These are phyloP conservation scores for Phytophthora hybrid DNA, from an alignment of 352 stramenopile genomes.

Conservation along the genomic window DNA sequence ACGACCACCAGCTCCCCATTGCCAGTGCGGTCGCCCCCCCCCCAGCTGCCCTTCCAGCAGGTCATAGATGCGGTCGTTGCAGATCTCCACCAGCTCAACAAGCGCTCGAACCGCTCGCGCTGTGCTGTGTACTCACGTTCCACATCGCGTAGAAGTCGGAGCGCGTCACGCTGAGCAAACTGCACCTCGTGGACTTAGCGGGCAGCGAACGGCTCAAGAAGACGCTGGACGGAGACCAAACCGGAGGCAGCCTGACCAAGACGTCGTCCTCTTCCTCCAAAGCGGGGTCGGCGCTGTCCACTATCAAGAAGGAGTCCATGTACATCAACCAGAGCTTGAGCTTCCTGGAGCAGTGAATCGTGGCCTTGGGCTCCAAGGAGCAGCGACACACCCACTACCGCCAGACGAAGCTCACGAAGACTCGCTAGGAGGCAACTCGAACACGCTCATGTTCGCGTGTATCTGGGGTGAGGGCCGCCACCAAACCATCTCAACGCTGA, in stretches of 20 bases:
- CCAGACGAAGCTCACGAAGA: slow-evolving; percentile 97
- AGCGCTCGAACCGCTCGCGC: slow-evolving; percentile 94
- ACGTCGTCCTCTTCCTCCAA: slow-evolving; percentile 12
- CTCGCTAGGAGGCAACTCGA: slow-evolving; percentile 95
- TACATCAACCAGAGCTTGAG: slow-evolving; percentile 98
- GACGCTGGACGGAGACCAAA: slow-evolving; percentile 75
- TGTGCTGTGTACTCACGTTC: slow-evolving; percentile 94
- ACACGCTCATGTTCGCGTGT: slow-evolving; percentile 96
- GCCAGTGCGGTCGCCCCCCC: too few species aligned
- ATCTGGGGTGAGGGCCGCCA: slow-evolving; percentile 94
- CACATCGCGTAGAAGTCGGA: slow-evolving; percentile 92
- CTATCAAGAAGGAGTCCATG: slow-evolving; percentile 97
- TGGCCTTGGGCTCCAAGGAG: background rate
- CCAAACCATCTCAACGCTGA: slow-evolving; percentile 93
- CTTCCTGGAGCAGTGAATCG: slow-evolving; percentile 94
- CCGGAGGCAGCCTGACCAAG: slow-evolving; percentile 26
- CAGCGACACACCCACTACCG: slow-evolving; percentile 65
- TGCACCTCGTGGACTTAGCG: slow-evolving; percentile 96
- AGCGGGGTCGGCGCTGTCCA: slow-evolving; percentile 47
- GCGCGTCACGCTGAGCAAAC: slow-evolving; percentile 87
- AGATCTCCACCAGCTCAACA: slow-evolving; percentile 96
- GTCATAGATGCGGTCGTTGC: too few species aligned
- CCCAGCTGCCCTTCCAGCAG: slow-evolving; percentile 35
- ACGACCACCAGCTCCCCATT: too few species aligned
- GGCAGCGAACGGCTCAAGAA: slow-evolving; percentile 96